Evolutionary conservation across 495 filamentous ascomycete species (phyloP).

Genomic region (Lasiosphaeriaceae sp.): DNA sequence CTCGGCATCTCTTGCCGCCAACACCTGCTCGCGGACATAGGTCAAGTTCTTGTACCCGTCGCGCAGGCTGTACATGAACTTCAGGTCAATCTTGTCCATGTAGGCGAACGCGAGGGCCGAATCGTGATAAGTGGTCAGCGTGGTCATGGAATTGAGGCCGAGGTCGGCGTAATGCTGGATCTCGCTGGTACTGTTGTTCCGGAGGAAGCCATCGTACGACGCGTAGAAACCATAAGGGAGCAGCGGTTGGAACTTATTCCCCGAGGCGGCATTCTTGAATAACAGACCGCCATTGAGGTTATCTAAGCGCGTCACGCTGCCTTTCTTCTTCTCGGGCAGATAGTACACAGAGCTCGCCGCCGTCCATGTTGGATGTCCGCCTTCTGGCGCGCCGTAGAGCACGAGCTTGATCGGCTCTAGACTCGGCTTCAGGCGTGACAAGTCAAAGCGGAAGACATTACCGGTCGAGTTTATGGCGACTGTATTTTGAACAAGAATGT

Average conservation of each 20-base stretch:
- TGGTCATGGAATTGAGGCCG: constrained; percentile 42
- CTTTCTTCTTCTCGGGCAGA: constrained; percentile 54
- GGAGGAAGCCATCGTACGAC: constrained; percentile 52
- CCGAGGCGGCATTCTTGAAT: constrained; percentile 33
- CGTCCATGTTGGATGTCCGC: constrained; percentile 26
- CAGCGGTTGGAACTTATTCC: constrained; percentile 41
- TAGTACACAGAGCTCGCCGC: constrained; percentile 47
- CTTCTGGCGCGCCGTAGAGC: constrained; percentile 38
- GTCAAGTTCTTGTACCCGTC: constrained; percentile 56
- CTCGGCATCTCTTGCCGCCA: constrained; percentile 45
- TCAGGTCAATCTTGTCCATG: constrained; percentile 55
- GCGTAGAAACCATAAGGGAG: constrained; percentile 65
- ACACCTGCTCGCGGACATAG: constrained; percentile 49
- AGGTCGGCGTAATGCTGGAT: constrained; percentile 50
- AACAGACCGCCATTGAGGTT: constrained; percentile 54
- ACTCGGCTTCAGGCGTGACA: constrained; percentile 42
- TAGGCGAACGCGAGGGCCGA: constrained; percentile 49
- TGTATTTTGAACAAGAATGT: constrained; percentile 33
- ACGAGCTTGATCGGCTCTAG: constrained; percentile 42
- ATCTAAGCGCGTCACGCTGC: constrained; percentile 62
- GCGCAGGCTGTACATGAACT: constrained; percentile 63
- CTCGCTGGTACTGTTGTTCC: constrained; percentile 33
- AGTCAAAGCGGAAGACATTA: constrained; percentile 44
- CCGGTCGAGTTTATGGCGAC: constrained; percentile 45
- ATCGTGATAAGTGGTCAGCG: constrained; percentile 33